Evolutionary conservation across 345 rosid genomes (phyloP), one percentile per base, ranked within the genome.

Genomic region (Raphanus raphanistrum): DNA sequence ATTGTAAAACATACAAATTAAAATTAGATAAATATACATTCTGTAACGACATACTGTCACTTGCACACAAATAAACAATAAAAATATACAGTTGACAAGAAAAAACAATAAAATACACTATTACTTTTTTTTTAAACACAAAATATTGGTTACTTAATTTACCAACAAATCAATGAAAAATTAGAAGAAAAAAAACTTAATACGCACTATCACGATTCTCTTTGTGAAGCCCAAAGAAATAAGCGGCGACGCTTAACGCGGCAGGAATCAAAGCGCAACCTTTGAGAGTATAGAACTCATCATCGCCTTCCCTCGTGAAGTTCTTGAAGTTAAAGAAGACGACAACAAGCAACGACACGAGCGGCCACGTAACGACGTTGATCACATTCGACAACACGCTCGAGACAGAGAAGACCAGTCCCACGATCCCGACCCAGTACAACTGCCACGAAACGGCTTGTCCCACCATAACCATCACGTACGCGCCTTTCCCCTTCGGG

Each of bases 381-480:
- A 79, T 74, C 55, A 79, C 75, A 5, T 79, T 74, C 16, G 82
- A 63, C 31, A 79, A 69, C 66, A 79, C 62, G 12, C 55, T 54
- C 59, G 79, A 79, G 26, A 74, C 82, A 4, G 75, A 74, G 75
- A 25, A 80, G 0, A 80, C 67, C 1, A 80, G 79, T 4, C 82
- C 82, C 9, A 80, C 82, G 13, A 80, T 74, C n/a, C 82, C 82
- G 0, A 80, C 82, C 82, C 82, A 80, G 27, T 75, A 80, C 6
- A 75, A 0, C 72, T 80, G 79, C 83, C 83, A 80, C 25, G 76
- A 57, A 26, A 80, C 73, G 16, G 76, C 83, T 70, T 80, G 72
- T 3, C 83, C 83, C 25, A 75, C 68, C 83, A 80, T 70, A 57
- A 28, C 36, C 79, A 80, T 74, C 72, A 70, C 72, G 8, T 80